These are phyloP conservation scores for Endothia cerciana DNA, from an alignment of 2,329 filamentous ascomycete genomes.

Conservation along the genomic window DNA sequence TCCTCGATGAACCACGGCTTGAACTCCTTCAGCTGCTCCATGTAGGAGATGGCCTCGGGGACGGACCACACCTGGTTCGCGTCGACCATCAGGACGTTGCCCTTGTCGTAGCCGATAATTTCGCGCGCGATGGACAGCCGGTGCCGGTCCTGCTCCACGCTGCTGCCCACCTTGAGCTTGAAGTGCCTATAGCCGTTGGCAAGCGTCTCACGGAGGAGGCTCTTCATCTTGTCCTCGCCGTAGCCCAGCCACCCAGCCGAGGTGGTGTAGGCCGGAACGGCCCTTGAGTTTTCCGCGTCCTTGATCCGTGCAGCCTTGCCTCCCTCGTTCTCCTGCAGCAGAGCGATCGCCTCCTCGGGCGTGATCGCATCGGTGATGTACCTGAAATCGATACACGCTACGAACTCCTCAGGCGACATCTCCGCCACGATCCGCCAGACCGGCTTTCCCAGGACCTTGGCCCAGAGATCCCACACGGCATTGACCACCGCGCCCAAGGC, in stretches of 20 bases:
- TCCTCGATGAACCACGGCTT: slow-evolving; percentile 95
- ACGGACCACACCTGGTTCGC: slow-evolving; percentile 94
- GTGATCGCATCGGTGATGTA: slow-evolving; percentile 96
- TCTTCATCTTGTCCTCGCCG: slow-evolving; percentile 83
- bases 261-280: slow-evolving; percentile 90
- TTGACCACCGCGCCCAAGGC: slow-evolving; percentile 89
- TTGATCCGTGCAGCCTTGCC: slow-evolving; percentile 73
- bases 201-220: slow-evolving; percentile 73
- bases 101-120: slow-evolving; percentile 80
- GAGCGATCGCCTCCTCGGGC: slow-evolving; percentile 75
- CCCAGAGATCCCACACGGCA: slow-evolving; percentile 95
- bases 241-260: slow-evolving; percentile 93
- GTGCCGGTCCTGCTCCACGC: slow-evolving; percentile 71
- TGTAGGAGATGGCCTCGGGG: slow-evolving; percentile 84
- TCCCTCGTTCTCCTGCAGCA: slow-evolving; percentile 67
- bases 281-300: slow-evolving; percentile 73
- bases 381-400: slow-evolving; percentile 87
- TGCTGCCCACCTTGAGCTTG: slow-evolving; percentile 86
- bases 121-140: slow-evolving; percentile 75
- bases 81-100: slow-evolving; percentile 89
- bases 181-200: slow-evolving; percentile 80
- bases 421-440: slow-evolving; percentile 90
- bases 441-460: slow-evolving; percentile 81
- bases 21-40: slow-evolving; percentile 80
- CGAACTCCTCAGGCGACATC: slow-evolving; percentile 86